Conservation (phyloP, 495 filamentous ascomycete species). For the Pseudomonodictys pantanalensis region DNA sequence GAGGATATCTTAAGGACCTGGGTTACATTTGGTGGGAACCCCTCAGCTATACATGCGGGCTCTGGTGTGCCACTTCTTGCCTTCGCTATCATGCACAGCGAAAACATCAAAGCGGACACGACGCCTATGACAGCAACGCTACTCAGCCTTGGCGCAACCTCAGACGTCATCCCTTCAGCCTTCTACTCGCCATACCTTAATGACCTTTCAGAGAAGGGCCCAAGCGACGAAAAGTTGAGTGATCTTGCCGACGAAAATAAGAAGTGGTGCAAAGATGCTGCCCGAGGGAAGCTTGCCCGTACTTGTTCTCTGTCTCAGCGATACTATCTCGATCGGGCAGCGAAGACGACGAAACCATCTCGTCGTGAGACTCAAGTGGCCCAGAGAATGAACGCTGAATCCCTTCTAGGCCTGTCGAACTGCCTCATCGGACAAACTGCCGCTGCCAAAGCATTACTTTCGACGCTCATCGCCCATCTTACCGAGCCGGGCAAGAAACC, state of each 20-base stretch:
- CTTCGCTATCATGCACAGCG: constrained; percentile 44
- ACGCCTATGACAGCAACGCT: constrained; percentile 40
- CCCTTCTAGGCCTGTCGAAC: constrained; percentile 46
- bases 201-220: constrained; percentile 7
- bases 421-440: constrained; percentile 48
- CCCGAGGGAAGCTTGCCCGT: background rate
- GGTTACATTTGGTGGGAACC: constrained; percentile 35
- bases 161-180: constrained; percentile 2
- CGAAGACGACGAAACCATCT: constrained; percentile 31
- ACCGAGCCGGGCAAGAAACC: constrained; percentile 29
- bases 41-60: constrained; percentile 18
- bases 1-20: constrained; percentile 40
- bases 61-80: constrained; percentile 45
- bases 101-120: constrained; percentile 39
- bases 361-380: constrained; percentile 42
- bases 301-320: background rate
- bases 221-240: background rate
- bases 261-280: background rate
- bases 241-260: background rate
- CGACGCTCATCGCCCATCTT: constrained; percentile 40
- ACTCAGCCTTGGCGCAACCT: constrained; percentile 44
- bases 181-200: constrained; percentile 12
- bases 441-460: constrained; percentile 40
- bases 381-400: constrained; percentile 32
- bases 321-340: constrained; percentile 39